These are phyloP conservation scores for Ganoderma sp. DNA, from an alignment of 1,284 basidiomycete genomes.

Conservation along the genomic window DNA sequence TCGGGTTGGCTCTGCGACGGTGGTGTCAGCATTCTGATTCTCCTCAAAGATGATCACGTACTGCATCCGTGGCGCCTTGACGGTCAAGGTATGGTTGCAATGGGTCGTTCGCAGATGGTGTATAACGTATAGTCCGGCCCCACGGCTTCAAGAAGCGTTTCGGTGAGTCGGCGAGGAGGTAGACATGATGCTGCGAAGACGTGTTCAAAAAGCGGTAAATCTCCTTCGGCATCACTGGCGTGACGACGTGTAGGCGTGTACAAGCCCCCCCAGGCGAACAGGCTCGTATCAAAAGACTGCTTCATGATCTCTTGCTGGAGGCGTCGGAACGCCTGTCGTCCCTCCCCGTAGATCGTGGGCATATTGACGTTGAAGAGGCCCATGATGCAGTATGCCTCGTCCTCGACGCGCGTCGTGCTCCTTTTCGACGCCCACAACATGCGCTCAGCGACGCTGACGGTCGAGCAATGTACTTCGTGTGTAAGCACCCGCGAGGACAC, in stretches of 20 bases:
- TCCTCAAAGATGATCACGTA: background rate
- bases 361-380: conserved; percentile 10
- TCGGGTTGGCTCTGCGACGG: no score
- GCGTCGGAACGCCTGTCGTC: conserved; percentile 9
- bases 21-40: no score
- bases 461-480: background rate
- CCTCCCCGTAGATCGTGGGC: conserved; percentile 15
- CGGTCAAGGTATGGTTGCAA: conserved; percentile 2
- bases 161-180: background rate
- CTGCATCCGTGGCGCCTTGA: no score
- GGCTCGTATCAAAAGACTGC: conserved; percentile 6
- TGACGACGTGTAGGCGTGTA: background rate
- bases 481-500: background rate
- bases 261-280: conserved; percentile 9
- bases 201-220: background rate
- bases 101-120: background rate
- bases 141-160: background rate
- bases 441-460: conserved; percentile 8
- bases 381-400: conserved; percentile 12
- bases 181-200: background rate
- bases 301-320: conserved; percentile 16
- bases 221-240: background rate
- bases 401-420: conserved; percentile 3
- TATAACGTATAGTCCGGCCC: background rate
- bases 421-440: conserved; percentile 21